Percentiles rank a stretch among this genome's conserved stretches.
phyloP scores from a whole-genome alignment of 1,284 basidiomycete genomes.

The Fomitiporia mediterranea region DNA sequence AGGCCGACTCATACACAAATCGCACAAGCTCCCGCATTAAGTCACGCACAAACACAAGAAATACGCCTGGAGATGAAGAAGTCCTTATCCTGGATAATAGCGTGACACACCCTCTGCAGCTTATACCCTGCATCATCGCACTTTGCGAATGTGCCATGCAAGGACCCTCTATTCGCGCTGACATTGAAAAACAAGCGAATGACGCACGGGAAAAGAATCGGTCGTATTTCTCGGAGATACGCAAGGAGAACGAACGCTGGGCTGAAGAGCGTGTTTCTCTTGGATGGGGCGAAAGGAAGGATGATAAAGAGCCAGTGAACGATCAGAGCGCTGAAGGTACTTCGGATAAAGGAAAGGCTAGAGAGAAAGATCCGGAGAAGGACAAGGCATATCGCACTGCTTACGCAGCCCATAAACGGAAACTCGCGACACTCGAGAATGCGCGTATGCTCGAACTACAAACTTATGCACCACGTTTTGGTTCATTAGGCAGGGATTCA shows the following conservation, averaged over 20 bases:
- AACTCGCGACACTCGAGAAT: conserved; percentile 30
- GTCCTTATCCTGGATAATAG: conserved; percentile 18
- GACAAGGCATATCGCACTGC: conserved; percentile 5
- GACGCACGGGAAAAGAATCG: conserved; percentile 50
- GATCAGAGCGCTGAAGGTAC: conserved; percentile 20
- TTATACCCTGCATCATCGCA: conserved; percentile 57
- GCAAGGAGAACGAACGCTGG: conserved; percentile 43
- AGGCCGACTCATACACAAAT: conserved; percentile 50
- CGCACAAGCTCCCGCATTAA: conserved; percentile 32
- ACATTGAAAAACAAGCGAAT: conserved; percentile 50
- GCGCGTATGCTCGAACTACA: conserved; percentile 28
- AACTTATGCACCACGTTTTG: conserved; percentile 31
- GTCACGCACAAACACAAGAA: conserved; percentile 33
- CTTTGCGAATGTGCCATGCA: conserved; percentile 49
- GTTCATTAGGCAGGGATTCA: conserved; percentile 33
- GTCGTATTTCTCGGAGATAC: conserved; percentile 44
- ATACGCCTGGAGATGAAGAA: conserved; percentile 35
- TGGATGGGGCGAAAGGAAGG: conserved; percentile 27
- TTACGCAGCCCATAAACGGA: conserved; percentile 27
- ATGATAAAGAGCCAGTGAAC: conserved; percentile 25
- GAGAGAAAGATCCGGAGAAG: background rate
- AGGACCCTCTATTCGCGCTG: conserved; percentile 46
- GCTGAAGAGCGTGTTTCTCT: conserved; percentile 35
- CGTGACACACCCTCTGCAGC: conserved; percentile 50
- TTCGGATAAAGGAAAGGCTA: background rate